A percentile compares a stretch with the other conserved stretches of the same genome.
Evolutionary conservation across 495 filamentous ascomycete genomes (phyloP).

Genomic region (Acidomyces sp.): DNA sequence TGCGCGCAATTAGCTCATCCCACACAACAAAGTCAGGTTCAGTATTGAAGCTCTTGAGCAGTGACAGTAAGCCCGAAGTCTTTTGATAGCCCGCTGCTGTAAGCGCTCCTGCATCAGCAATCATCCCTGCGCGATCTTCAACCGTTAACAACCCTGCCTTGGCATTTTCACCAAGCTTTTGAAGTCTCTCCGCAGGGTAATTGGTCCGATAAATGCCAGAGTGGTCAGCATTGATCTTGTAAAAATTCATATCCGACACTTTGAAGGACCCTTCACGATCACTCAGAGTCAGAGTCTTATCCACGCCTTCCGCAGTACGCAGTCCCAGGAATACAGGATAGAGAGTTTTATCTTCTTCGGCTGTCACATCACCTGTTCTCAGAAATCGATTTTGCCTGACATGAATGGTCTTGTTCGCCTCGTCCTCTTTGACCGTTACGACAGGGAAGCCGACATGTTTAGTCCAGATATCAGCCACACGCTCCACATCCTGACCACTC

Average conservation of each 20-base stretch:
- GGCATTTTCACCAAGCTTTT: constrained; percentile 69
- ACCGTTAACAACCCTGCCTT: constrained; percentile 75
- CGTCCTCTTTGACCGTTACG: constrained; percentile 51
- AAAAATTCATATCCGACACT: constrained; percentile 52
- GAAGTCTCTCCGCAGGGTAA: constrained; percentile 53
- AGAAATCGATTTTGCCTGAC: constrained; percentile 68
- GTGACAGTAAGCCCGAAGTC: constrained; percentile 74
- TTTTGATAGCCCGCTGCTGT: constrained; percentile 84
- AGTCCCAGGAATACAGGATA: constrained; percentile 62
- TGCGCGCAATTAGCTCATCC: constrained; percentile 72
- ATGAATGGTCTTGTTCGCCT: constrained; percentile 43
- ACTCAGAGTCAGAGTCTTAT: constrained; percentile 50
- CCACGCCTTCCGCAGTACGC: constrained; percentile 50
- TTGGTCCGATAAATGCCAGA: constrained; percentile 60
- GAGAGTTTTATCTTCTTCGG: constrained; percentile 65
- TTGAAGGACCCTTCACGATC: constrained; percentile 64
- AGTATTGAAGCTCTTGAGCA: constrained; percentile 69
- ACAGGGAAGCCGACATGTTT: constrained; percentile 67
- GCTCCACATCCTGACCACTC: constrained; percentile 76
- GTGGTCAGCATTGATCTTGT: constrained; percentile 68
- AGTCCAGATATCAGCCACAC: constrained; percentile 68
- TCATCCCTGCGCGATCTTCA: constrained; percentile 88
- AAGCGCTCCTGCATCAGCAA: constrained; percentile 86
- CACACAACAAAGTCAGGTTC: constrained; percentile 89
- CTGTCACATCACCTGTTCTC: constrained; percentile 63